Percentiles rank a stretch among this genome's conserved stretches.
Conservation (phyloP, 371 early-diverging fungal species). For the Mucor racemosus region DNA sequence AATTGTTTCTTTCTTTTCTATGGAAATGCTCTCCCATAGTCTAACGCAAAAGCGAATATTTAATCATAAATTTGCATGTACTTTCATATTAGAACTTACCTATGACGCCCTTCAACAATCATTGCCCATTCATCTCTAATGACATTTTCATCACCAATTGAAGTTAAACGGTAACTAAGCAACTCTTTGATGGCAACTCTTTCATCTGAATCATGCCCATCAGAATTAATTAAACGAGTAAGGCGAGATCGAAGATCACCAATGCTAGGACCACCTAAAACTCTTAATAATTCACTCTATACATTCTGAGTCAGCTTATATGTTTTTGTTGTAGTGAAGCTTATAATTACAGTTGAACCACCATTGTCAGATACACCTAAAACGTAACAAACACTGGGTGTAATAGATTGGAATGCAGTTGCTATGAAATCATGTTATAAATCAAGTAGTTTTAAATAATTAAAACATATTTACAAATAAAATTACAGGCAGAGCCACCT, state of each 20-base stretch:
- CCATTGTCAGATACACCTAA: conserved; percentile 81
- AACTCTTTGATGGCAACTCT: conserved; percentile 66
- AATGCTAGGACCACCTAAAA: conserved; percentile 74
- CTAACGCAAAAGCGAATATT: conserved; percentile 23
- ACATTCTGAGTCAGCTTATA: neutral
- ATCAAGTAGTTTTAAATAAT: neutral
- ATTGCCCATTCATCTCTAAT: conserved; percentile 70
- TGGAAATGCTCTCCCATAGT: conserved; percentile 55
- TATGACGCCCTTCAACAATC: conserved; percentile 72
- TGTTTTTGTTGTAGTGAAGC: neutral
- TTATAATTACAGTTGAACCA: conserved; percentile 51
- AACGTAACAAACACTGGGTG: conserved; percentile 67
- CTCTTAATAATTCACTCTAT: conserved; percentile 64
- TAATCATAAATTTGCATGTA: neutral
- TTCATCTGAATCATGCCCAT: conserved; percentile 35
- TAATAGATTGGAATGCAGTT: conserved; percentile 56
- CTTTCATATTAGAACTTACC: conserved; percentile 31
- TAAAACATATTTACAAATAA: conserved; percentile 33
- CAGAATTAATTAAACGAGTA: conserved; percentile 61
- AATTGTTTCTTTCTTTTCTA: conserved; percentile 68
- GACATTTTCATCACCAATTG: conserved; percentile 48
- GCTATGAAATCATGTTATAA: conserved; percentile 21
- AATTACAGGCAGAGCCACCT: conserved; percentile 77
- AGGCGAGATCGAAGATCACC: conserved; percentile 70
- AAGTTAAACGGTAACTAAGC: conserved; percentile 67